Percentiles rank a stretch among this genome's conserved stretches.
Evolutionary conservation across 768 basidiomycete genomes (phyloP).

Genomic region (Chiua virens): DNA sequence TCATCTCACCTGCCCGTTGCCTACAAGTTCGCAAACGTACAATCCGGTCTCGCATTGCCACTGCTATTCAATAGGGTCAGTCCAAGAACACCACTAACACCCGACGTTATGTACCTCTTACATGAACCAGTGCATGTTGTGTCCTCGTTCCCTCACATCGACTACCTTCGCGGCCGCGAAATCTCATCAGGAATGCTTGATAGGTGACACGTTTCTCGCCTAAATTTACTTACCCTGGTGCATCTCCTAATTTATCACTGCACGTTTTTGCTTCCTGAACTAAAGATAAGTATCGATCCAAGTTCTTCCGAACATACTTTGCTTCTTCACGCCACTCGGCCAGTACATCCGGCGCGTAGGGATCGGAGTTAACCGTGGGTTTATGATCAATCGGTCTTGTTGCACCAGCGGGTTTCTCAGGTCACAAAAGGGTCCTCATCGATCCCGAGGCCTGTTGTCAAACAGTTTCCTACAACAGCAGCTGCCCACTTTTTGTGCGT

Average conservation of each 20-base stretch:
- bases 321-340: too few species aligned
- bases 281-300: slow-evolving; percentile 1
- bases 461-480: not conserved
- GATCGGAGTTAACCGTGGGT: not conserved
- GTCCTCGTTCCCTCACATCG: slow-evolving; percentile 5
- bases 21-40: too few species aligned
- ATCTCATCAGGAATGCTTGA: not conserved
- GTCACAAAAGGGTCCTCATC: not conserved
- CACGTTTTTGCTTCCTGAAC: not conserved
- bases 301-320: not conserved
- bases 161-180: not conserved
- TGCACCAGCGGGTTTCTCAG: not conserved
- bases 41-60: too few species aligned
- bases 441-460: too few species aligned
- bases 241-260: not conserved
- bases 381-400: not conserved
- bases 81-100: slow-evolving; percentile 7
- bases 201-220: not conserved
- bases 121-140: not conserved
- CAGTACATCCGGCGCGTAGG: not conserved
- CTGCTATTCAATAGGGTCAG: not conserved
- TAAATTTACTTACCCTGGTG: not conserved
- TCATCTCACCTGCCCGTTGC: too few species aligned
- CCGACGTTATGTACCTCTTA: slow-evolving; percentile 9
- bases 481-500: slow-evolving; percentile 9